A percentile compares a stretch with the other conserved stretches of the same genome.
Evolutionary conservation across 2,329 filamentous ascomycete species (phyloP).

Genomic region (Fonsecaea monophora): DNA sequence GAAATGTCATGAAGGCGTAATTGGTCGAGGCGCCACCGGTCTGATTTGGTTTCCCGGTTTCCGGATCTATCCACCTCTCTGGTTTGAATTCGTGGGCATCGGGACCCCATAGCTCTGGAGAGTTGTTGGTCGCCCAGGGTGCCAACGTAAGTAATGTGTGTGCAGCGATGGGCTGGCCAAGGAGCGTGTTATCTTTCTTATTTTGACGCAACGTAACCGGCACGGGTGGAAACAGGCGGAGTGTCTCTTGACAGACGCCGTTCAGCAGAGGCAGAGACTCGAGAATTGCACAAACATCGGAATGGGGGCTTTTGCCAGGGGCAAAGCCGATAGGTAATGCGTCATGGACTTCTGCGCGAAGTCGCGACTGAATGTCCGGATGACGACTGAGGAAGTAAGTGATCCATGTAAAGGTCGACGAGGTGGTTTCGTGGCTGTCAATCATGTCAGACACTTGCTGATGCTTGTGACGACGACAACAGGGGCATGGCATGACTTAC

Average conservation of each 20-base stretch:
- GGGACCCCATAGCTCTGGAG: slow-evolving; percentile 41
- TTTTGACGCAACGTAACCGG: slow-evolving; percentile 49
- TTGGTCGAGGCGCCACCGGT: slow-evolving; percentile 66
- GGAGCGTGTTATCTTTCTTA: slow-evolving; percentile 50
- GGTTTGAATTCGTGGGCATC: slow-evolving; percentile 45
- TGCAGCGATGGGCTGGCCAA: slow-evolving; percentile 55
- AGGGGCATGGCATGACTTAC: slow-evolving; percentile 6
- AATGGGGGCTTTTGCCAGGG: background rate
- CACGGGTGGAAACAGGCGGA: slow-evolving; percentile 52
- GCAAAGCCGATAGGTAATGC: slow-evolving; percentile 60
- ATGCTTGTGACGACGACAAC: background rate
- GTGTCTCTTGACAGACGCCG: slow-evolving; percentile 41
- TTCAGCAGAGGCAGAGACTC: slow-evolving; percentile 72
- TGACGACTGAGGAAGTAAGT: slow-evolving; percentile 72
- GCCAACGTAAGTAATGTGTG: slow-evolving; percentile 52
- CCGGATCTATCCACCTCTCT: slow-evolving; percentile 66
- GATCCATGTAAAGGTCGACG: slow-evolving; percentile 77
- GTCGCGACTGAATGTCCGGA: slow-evolving; percentile 67
- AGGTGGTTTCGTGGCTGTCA: slow-evolving; percentile 74
- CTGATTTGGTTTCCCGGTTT: slow-evolving; percentile 48
- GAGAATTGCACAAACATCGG: slow-evolving; percentile 52
- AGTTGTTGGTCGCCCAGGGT: slow-evolving; percentile 48
- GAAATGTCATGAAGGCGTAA: slow-evolving; percentile 79
- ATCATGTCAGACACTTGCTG: background rate
- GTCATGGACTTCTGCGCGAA: slow-evolving; percentile 72